Base-by-base conservation (phyloP, 306 rosid species). In the Alnus glutinosa region DNA sequence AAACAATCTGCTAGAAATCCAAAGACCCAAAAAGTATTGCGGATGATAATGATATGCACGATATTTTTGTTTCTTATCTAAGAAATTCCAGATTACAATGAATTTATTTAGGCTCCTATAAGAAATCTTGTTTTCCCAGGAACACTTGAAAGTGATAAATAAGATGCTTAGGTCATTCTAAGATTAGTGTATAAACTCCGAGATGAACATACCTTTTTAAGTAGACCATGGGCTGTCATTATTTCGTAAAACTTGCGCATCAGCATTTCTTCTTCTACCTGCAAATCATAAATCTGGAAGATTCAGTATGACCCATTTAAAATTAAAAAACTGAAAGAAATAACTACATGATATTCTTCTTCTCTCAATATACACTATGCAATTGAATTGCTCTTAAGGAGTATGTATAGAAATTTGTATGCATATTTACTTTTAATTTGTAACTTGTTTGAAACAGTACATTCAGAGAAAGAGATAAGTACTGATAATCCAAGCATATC, bases 261-360 rank as follows among this genome's bases (percentile, higher is more conserved):
- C 70, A 88, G 79, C 92, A 86, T 88, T 79, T 86, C 89, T 79
- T 88, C 92, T 83, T 83, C 92, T n/a, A 82, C 89, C 92, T 84
- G 71, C 75, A 74, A 39, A 74, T 80, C 48, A n/a, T 58, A 77
- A 44, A 59, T n/a, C 37, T 66, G 18, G 4, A 76, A 32, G 28
- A 49, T 19, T 48, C 7, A 83, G 72, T 67, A 36, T 1, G 8
- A 12, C 2, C 7, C 28, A 50, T 18, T 51, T 63, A 9, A 63
- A 42, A 23, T 14, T 10, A 36, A 11, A 2, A 34, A 47, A 2
- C 32, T 5, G 19, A 52, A 64, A 47, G 66, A 64, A 51, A 64
- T 34, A 49, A 32, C 30, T 5, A 28, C 0, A 3, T 0, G 36
- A 63, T 59, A 50, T 48, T 72, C 12, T 12, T 9, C 57, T 66